Evolutionary conservation across 305 asterid genomes (phyloP), one percentile per base, ranked within the genome.

Genomic region (Ilex paraguariensis): DNA sequence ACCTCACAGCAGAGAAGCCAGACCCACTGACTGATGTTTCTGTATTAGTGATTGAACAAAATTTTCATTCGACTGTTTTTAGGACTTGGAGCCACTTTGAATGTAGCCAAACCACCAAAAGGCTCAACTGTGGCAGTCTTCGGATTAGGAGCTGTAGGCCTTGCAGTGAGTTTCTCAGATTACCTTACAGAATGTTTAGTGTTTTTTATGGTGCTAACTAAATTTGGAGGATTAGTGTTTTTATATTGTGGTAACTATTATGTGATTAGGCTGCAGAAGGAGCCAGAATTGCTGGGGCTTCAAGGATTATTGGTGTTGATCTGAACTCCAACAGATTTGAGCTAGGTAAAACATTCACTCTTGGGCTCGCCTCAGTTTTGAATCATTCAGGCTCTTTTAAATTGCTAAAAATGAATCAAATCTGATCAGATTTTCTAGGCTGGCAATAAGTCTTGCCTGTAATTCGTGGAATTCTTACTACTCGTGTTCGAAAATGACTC

Each of bases 101-200:
- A 89, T 67, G 95, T 86, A 52, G 97, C 96, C 0, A 89, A 83
- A 77, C 95, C 97, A 17, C 67, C 65, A 4, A 72, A 79, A 73
- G 96, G 95, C 0, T 89, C 96, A 5, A 74, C 85, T 14, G 89
- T 90, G 57, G 97, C 90, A 17, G 50, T 90, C 31, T 90, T 90
- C n/a, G 95, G 95, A 28, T 60, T 87, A 67, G 97, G 97, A 9
- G 97, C 97, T 21, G 91, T 89, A 30, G 97, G 97, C 61, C 93
- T 89, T 65, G 95, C 91, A 54, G 96, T 89, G 74, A 84, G 96
- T 78, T 14, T 30, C n/a, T 28, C 13, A 13, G 15, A 46, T 46
- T 10, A 3, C 52, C 7, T 10, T 36, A 10, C 4, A 10, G 12
- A 10, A 10, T 46, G 13, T 13, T 46, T 46, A 10, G 11, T 10